Percentiles rank a stretch among this genome's conserved stretches.
Evolutionary conservation across 805 yeast genomes (phyloP).

Genomic region (Yueomyces sp.): DNA sequence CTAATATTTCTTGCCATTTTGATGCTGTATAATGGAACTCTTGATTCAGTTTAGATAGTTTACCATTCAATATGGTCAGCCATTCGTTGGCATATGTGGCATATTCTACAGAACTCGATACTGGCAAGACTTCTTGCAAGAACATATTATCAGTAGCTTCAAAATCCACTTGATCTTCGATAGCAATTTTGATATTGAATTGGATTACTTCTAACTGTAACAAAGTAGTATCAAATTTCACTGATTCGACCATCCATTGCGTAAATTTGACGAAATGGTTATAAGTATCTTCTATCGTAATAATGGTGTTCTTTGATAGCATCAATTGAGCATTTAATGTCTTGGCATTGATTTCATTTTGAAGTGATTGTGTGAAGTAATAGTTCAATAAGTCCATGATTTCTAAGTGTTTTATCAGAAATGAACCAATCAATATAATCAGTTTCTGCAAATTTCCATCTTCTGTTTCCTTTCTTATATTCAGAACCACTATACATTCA

Average conservation of each 20-base stretch:
- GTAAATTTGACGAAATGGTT: conserved; percentile 23
- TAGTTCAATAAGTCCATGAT: conserved; percentile 20
- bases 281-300: conserved; percentile 17
- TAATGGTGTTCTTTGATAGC: conserved; percentile 11
- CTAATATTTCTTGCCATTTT: neutral
- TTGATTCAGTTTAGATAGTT: conserved; percentile 1
- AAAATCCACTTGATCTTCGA: conserved; percentile 17
- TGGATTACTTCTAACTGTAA: conserved; percentile 19
- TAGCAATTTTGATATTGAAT: conserved; percentile 20
- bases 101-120: conserved; percentile 14
- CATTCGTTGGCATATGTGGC: conserved; percentile 13
- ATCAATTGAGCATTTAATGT: conserved; percentile 19
- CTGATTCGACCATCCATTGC: conserved; percentile 24
- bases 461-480: conserved; percentile 1
- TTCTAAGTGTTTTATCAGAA: conserved; percentile 17
- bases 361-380: conserved; percentile 20
- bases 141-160: conserved; percentile 21
- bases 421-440: conserved; percentile 7
- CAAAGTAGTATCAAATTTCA: conserved; percentile 8
- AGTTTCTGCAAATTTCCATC: neutral
- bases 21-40: neutral
- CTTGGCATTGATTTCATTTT: conserved; percentile 23
- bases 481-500: conserved; percentile 11
- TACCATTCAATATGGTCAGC: conserved; percentile 11
- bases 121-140: conserved; percentile 20